Evolutionary conservation across 2,329 filamentous ascomycete genomes (phyloP).

Genomic region (Bipolaris sorokiniana): DNA sequence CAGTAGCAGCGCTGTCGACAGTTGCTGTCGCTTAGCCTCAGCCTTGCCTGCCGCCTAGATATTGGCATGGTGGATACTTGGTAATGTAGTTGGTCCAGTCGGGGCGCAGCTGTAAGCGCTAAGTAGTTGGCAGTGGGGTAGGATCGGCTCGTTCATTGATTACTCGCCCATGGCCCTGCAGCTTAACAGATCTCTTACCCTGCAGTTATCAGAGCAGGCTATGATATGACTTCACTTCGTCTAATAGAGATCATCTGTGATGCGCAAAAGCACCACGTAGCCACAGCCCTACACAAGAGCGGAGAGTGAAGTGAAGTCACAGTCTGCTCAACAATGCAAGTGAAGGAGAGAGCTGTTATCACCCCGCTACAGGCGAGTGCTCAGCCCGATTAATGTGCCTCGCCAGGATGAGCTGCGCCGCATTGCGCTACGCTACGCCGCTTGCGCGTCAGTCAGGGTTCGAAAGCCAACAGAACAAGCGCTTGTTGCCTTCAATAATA

Average conservation of each 20-base stretch:
- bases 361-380: not conserved
- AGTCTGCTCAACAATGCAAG: not conserved
- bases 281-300: not conserved
- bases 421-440: not conserved
- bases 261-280: not conserved
- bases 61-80: not conserved
- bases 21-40: not conserved
- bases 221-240: not conserved
- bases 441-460: not conserved
- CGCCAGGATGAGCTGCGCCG: constrained; percentile 2
- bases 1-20: constrained; percentile 1
- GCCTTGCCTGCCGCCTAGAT: not conserved
- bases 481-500: constrained; percentile 27
- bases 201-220: not conserved
- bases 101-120: not conserved
- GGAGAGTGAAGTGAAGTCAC: not conserved
- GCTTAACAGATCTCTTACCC: not conserved
- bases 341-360: not conserved
- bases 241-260: not conserved
- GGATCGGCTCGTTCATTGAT: not conserved
- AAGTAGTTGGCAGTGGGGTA: not conserved
- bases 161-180: not conserved
- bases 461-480: constrained; percentile 24
- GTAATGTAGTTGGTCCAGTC: not conserved
- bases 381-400: not conserved